These are phyloP conservation scores for Fraxinus velutina DNA, from an alignment of 305 asterid genomes.

Conservation along the genomic window DNA sequence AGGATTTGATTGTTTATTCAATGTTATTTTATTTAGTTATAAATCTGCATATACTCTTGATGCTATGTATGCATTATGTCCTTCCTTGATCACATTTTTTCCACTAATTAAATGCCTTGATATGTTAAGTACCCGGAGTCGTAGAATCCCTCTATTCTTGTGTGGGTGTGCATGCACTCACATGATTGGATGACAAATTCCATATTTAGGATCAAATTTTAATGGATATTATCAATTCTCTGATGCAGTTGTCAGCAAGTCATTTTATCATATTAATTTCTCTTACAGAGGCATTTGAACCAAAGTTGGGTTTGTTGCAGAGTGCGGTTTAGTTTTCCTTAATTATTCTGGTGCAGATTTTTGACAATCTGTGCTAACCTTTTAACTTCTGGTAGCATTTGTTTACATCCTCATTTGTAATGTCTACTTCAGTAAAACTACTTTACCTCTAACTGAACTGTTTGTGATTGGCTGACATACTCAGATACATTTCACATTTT, in stretches of 20 bases:
- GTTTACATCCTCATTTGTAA: neutral
- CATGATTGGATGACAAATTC: neutral
- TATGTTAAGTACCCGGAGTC: neutral
- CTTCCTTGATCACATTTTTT: constrained; percentile 14
- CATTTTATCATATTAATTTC: neutral
- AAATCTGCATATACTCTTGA: neutral
- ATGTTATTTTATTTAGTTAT: neutral
- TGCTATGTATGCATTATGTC: constrained; percentile 10
- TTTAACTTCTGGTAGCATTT: neutral
- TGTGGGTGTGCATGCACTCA: neutral
- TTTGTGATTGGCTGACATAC: neutral
- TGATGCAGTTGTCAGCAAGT: neutral
- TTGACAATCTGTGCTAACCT: neutral
- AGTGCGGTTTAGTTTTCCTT: neutral
- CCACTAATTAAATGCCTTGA: neutral
- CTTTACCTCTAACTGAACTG: neutral
- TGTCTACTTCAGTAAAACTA: constrained; percentile 1
- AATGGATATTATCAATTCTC: neutral
- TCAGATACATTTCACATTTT: neutral
- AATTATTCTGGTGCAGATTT: neutral
- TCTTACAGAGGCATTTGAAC: neutral
- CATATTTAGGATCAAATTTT: neutral
- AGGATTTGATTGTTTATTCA: neutral
- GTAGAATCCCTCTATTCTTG: neutral
- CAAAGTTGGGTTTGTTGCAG: neutral